Evolutionary conservation across 129 eudicot genomes (phyloP).

Genomic region (Calendula officinalis): DNA sequence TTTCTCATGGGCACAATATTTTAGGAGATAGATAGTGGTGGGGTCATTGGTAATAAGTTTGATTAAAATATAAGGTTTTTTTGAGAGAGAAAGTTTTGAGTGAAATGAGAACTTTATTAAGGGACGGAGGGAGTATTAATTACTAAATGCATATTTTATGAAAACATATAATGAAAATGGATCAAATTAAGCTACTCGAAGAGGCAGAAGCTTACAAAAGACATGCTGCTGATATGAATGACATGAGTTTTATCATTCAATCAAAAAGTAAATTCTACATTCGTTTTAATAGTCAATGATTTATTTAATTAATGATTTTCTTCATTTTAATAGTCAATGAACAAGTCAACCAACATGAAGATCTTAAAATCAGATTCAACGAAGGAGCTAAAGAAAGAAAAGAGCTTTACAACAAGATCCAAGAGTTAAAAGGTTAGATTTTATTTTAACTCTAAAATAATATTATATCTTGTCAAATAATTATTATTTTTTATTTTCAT

Average conservation of each 20-base stretch:
- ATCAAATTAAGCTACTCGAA: conserved; percentile 68
- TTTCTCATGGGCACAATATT: no score
- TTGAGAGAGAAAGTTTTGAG: no score
- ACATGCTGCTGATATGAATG: conserved; percentile 58
- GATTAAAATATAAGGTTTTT: no score
- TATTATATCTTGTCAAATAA: background rate
- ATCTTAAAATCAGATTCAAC: conserved; percentile 60
- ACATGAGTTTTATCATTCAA: conserved; percentile 50
- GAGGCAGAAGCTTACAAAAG: conserved; percentile 69
- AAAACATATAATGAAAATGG: conserved; percentile 80
- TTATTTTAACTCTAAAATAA: background rate
- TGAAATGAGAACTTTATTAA: no score
- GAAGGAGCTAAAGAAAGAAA: conserved; percentile 74
- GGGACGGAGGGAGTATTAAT: no score
- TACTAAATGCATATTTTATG: background rate
- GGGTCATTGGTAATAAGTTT: no score
- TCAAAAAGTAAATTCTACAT: conserved; percentile 53
- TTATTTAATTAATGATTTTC: background rate
- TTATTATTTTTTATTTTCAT: background rate
- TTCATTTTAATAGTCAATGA: conserved; percentile 45
- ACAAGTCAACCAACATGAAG: conserved; percentile 58
- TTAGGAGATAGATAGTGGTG: no score
- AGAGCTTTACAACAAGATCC: conserved; percentile 82
- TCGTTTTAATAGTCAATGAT: no score
- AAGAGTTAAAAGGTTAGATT: conserved; percentile 75